Percentiles rank a stretch among this genome's conserved stretches.
Conservation (phyloP, 441 rosid genomes). For the Sinapis alba region DNA sequence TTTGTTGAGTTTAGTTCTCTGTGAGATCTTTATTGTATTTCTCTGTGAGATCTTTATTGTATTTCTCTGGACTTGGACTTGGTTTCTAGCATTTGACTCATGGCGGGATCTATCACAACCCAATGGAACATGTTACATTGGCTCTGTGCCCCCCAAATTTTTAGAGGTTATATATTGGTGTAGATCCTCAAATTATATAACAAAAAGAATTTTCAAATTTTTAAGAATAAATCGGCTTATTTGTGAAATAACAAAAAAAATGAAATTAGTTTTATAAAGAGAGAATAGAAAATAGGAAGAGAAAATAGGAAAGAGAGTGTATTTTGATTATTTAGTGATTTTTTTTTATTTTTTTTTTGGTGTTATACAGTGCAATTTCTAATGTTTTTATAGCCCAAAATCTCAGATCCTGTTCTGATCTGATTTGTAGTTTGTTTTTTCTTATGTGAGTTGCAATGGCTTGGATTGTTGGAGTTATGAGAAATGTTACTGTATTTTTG, state of each 20-base stretch:
- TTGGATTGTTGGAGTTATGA: slow-evolving; percentile 11
- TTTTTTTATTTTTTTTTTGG: no score
- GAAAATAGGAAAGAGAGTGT: no score
- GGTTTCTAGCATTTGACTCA: not conserved
- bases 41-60: not conserved
- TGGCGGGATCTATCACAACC: not conserved
- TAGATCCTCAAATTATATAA: no score
- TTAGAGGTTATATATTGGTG: not conserved
- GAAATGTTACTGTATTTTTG: slow-evolving; percentile 4
- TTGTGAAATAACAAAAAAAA: no score
- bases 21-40: not conserved
- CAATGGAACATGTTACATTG: not conserved
- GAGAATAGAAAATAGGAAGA: no score
- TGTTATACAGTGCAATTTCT: no score
- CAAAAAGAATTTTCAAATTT: no score
- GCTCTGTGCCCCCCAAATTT: not conserved
- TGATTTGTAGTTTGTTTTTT: not conserved
- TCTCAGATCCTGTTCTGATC: not conserved
- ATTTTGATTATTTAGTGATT: no score
- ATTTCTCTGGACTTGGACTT: not conserved
- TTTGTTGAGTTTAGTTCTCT: slow-evolving; percentile 7
- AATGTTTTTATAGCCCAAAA: not conserved
- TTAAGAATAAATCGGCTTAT: no score
- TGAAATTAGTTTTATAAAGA: no score
- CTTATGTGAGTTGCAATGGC: not conserved